Base-by-base conservation (phyloP, 1,139 yeast species). In the Saccharomycopsis hybrid region DNA sequence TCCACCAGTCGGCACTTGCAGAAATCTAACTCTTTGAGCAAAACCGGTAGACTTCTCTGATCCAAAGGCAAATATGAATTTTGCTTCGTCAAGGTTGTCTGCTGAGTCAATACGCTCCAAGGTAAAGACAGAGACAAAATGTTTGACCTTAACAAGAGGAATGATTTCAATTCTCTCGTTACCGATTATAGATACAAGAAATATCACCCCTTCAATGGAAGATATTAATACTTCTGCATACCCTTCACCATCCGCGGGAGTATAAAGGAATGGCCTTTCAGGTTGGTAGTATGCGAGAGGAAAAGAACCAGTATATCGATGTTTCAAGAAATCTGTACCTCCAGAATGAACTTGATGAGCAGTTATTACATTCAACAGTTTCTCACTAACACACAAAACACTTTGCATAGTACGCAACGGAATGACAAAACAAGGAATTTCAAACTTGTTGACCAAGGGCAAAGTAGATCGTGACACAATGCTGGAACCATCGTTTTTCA, bases 271-370 rank as follows among this genome's bases (percentile, higher is more conserved):
- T 7, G 30, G 31, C 3, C 7, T 13, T 31, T 27, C 36, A 7
- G 47, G 46, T 11, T 37, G 35, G 25, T 47, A 28, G 28, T 30
- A 46, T 24, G 33, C 46, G n/a, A 46, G 18, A 25, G 52, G 50
- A 27, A 49, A 49, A 4, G 41, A 33, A 8, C 46, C 47, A 5
- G 5, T 4, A 35, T 11, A 49, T 8, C 9, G n/a, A 4, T 13
- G 31, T n/a, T 35, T 41, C 8, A 18, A 5, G 18, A 50, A n/a
- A 5, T 41, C 48, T 3, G 30, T 13, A 7, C 11, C 47, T 3
- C 48, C 50, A 13, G 50, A 38, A 29, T 43, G 50, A n/a, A 50
- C 47, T 35, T 47, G 44, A 13, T 47, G 31, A 25, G 37, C 28
- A 24, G 37, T 32, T n/a, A 47, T 8, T 3, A 43, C 8, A 11